Percentiles rank a stretch among this genome's conserved stretches.
phyloP scores from a whole-genome alignment of 1,284 basidiomycete species.

The Pseudozyma hubeiensis region DNA sequence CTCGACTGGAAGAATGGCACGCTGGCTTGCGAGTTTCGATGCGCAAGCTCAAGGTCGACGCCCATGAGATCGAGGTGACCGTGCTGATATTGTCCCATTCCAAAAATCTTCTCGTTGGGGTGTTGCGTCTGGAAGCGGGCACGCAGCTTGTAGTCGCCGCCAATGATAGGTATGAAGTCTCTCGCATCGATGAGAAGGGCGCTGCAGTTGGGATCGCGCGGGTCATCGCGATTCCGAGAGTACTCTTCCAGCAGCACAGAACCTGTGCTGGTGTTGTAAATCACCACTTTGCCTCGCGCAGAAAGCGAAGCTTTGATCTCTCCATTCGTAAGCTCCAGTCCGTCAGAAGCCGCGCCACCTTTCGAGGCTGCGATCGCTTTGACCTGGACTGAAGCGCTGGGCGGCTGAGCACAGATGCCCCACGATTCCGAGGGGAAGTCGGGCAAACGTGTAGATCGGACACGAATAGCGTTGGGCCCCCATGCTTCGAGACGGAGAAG shows the following conservation, averaged over 20 bases:
- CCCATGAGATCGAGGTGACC: constrained; percentile 23
- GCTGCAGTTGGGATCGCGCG: constrained; percentile 29
- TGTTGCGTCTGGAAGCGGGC: constrained; percentile 37
- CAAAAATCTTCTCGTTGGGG: constrained; percentile 30
- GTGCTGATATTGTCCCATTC: constrained; percentile 44
- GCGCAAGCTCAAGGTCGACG: constrained; percentile 26
- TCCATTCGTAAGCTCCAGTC: constrained; percentile 13
- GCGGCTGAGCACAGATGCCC: constrained; percentile 17
- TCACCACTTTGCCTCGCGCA: constrained; percentile 14
- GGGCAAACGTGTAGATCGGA: constrained; percentile 6
- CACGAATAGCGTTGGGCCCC: constrained; percentile 26
- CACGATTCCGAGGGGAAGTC: constrained; percentile 15
- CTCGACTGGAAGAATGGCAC: constrained; percentile 32
- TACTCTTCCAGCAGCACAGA: constrained; percentile 30
- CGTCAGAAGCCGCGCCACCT: neutral
- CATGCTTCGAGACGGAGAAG: constrained; percentile 26
- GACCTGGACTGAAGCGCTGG: neutral
- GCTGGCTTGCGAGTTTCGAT: constrained; percentile 38
- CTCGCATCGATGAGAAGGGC: constrained; percentile 35
- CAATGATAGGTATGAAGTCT: constrained; percentile 22
- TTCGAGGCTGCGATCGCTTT: neutral
- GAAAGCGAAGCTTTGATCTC: constrained; percentile 21
- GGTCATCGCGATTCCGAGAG: constrained; percentile 22
- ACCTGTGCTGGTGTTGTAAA: constrained; percentile 4
- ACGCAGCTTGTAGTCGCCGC: constrained; percentile 20